Evolutionary conservation across 306 rosid species (phyloP).

Genomic region (Sesbania bispinosa): DNA sequence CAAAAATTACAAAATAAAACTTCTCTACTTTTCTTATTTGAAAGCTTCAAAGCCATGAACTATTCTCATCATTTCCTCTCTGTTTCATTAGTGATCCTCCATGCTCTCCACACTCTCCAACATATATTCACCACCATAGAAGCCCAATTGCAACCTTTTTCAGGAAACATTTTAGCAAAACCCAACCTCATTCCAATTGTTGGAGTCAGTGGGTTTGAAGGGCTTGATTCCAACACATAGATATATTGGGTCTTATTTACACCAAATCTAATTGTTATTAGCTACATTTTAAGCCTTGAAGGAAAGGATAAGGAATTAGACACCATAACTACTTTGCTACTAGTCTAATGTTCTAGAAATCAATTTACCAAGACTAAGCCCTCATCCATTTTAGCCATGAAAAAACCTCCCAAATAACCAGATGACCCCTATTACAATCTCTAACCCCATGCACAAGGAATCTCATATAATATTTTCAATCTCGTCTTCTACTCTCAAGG

Average conservation of each 20-base stretch:
- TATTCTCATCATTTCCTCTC: not conserved
- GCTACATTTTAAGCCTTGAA: not conserved
- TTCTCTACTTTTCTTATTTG: not conserved
- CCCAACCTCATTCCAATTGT: not conserved
- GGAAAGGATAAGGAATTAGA: not conserved
- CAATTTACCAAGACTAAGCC: not conserved
- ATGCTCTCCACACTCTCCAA: not conserved
- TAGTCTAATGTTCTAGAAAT: slow-evolving; percentile 8
- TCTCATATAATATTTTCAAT: not conserved
- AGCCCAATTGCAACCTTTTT: not conserved
- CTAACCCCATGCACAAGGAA: not conserved
- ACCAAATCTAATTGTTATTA: not conserved
- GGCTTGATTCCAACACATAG: not conserved
- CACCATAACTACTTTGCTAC: not conserved
- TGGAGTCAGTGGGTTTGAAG: not conserved
- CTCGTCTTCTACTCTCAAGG: not conserved
- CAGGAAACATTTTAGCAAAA: not conserved
- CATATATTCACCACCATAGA: not conserved
- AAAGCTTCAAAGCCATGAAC: not conserved
- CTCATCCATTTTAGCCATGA: not conserved
- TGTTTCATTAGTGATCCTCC: not conserved
- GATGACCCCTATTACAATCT: too few species aligned
- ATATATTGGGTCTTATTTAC: not conserved
- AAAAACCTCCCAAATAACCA: not conserved
- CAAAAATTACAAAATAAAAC: not conserved